A percentile compares a stretch with the other conserved stretches of the same genome.
phyloP scores from a whole-genome alignment of 169 alveolate species.

The Plasmodium coatneyi region DNA sequence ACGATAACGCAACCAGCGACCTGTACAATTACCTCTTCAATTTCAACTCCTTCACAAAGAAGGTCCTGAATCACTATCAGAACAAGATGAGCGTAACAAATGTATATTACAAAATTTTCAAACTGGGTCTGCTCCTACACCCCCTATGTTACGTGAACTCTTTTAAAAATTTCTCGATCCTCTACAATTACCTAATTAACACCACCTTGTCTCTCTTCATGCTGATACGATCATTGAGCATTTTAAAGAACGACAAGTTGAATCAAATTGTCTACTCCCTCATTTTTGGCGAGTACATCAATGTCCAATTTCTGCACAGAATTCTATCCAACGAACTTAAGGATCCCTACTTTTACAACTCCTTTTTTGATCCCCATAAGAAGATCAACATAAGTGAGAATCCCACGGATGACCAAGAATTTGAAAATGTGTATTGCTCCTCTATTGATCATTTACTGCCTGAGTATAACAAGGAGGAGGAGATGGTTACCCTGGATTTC shows the following conservation, averaged over 20 bases:
- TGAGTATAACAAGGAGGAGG: constrained; percentile 58
- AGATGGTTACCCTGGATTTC: not conserved
- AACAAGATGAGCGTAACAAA: not conserved
- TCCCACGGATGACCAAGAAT: constrained; percentile 26
- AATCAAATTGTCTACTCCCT: constrained; percentile 39
- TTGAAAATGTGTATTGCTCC: constrained; percentile 45
- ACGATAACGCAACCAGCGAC: constrained; percentile 40
- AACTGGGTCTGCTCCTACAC: constrained; percentile 20
- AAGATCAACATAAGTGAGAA: constrained; percentile 5
- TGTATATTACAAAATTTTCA: constrained; percentile 32
- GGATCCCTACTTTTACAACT: constrained; percentile 62
- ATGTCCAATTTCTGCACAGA: constrained; percentile 16
- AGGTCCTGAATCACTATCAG: constrained; percentile 1
- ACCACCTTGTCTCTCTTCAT: constrained; percentile 42
- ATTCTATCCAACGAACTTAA: constrained; percentile 52
- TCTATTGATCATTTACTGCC: constrained; percentile 51
- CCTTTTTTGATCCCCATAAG: constrained; percentile 50
- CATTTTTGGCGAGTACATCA: constrained; percentile 53
- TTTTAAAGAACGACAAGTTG: constrained; percentile 42
- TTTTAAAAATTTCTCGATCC: constrained; percentile 44
- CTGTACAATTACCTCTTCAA: constrained; percentile 47
- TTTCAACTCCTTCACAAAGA: constrained; percentile 25
- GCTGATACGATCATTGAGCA: constrained; percentile 33
- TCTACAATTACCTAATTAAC: constrained; percentile 46
- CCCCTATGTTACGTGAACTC: constrained; percentile 64